Percentiles rank a stretch among this genome's conserved stretches.
These are phyloP conservation scores for Triangularia setosa DNA, from an alignment of 2,329 filamentous ascomycete species.

Conservation along the genomic window DNA sequence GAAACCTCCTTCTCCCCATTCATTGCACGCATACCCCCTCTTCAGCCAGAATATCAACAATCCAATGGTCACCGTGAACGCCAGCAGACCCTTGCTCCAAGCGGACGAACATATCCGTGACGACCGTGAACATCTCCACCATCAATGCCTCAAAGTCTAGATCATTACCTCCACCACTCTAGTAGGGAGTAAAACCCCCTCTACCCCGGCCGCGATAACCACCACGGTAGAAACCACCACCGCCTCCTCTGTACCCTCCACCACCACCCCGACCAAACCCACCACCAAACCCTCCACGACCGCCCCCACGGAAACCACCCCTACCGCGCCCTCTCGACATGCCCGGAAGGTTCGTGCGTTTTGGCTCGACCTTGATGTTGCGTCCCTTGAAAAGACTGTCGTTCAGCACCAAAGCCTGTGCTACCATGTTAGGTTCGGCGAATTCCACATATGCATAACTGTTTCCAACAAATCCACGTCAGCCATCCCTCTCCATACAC, in stretches of 20 bases:
- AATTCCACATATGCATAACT: conserved; percentile 99
- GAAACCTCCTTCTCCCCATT: not conserved
- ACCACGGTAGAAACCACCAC: conserved; percentile 45
- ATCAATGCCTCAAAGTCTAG: too few relatives aligned
- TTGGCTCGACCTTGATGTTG: conserved; percentile 91
- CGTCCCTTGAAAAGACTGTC: conserved; percentile 93
- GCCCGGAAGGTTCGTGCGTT: conserved; percentile 93
- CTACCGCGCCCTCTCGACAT: conserved; percentile 75
- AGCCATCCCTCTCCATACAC: conserved; percentile 9
- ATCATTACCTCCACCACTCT: not conserved
- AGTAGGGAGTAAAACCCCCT: conserved; percentile 64
- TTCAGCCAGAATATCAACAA: too few relatives aligned
- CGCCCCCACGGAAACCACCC: conserved; percentile 49
- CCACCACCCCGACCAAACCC: conserved; percentile 43
- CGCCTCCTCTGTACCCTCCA: conserved; percentile 48
- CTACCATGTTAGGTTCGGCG: conserved; percentile 86
- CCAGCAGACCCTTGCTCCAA: too few relatives aligned
- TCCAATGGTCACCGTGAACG: too few relatives aligned
- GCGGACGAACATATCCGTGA: not conserved
- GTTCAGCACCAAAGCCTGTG: conserved; percentile 89
- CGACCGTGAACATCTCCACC: too few relatives aligned
- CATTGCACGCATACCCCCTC: not conserved
- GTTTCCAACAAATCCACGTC: conserved; percentile 18
- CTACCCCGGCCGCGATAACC: conserved; percentile 64
- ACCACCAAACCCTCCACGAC: conserved; percentile 48